Base-by-base conservation (phyloP, 2,329 filamentous ascomycete genomes). In the Meredithiella fracta region DNA sequence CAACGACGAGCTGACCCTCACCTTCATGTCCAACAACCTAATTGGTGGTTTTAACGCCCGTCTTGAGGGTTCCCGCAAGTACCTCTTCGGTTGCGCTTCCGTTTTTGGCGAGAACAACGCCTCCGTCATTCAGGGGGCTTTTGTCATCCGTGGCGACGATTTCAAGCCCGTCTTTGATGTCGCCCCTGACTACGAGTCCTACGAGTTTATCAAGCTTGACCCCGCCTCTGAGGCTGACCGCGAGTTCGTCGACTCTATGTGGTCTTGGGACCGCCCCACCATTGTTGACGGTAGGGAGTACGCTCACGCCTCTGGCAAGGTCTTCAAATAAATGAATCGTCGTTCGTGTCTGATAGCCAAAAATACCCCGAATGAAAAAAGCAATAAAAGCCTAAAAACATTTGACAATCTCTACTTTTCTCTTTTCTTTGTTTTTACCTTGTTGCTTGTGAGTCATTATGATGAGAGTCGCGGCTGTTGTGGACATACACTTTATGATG, bases 21-120 rank as follows among this genome's bases (percentile, higher is more conserved):
- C 85, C 67, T 98, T 98, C 86, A 98, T 98, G 92, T 91, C 88
- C 65, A 87, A 85, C 79, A 98, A 98, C 82, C 77, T 97, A 72
- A 91, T 98, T 69, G 90, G 86, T 73, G 92, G 92, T 70, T 95
- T 98, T 82, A 94, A 96, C 76, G 80, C 82, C 71, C 92, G 92
- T 78, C 87, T 98, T 60, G 92, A 98, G 80, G 92, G 70, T 62
- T 95, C 88, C 68, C 90, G 92, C 78, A 98, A 98, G 84, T 95
- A 88, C 80, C 73, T 98, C 69, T 97, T 98, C 74, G 92, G 92
- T 65, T 82, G 78, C 66, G 81, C 82, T 65, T 91, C 86, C 63
- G 92, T 98, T 63, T 98, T 86, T 70, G 92, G 92, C 67, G 72
- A 77, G 70, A 82, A 82, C 80, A 89, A 95, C 74, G 80, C 90